Conservation (phyloP, 192 early-diverging fungal species). For the Coemansia sp. region DNA sequence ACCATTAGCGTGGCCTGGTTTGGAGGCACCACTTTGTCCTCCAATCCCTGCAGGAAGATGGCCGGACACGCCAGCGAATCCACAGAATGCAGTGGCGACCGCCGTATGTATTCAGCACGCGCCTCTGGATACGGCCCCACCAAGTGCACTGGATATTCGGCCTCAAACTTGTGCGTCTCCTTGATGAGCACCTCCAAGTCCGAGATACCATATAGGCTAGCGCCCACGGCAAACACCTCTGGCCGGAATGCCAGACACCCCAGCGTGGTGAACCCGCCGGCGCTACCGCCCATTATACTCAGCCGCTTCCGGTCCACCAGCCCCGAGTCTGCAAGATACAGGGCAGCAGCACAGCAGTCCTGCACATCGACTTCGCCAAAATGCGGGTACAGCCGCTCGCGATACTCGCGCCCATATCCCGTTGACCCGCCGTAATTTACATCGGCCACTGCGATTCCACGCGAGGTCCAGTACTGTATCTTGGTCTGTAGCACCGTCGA, state of each 20-base stretch:
- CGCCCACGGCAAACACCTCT: conserved; percentile 71
- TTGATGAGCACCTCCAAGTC: conserved; percentile 64
- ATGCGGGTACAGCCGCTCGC: conserved; percentile 66
- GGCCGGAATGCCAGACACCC: conserved; percentile 65
- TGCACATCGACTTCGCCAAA: conserved; percentile 78
- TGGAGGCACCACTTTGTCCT: conserved; percentile 76
- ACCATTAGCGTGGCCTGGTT: conserved; percentile 76
- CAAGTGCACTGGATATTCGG: conserved; percentile 57
- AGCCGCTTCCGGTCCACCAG: conserved; percentile 61
- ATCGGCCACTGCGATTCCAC: conserved; percentile 70
- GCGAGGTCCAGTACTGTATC: conserved; percentile 75
- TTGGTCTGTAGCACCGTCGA: conserved; percentile 41
- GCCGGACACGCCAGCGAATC: conserved; percentile 62
- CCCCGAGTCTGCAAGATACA: conserved; percentile 56
- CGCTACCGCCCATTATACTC: conserved; percentile 65
- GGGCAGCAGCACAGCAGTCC: conserved; percentile 71
- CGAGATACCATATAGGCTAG: conserved; percentile 69
- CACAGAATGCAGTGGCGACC: conserved; percentile 64
- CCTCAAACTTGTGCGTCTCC: conserved; percentile 80
- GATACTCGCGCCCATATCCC: conserved; percentile 71
- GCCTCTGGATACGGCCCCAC: conserved; percentile 63
- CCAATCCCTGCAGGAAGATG: conserved; percentile 71
- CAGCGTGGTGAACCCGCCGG: conserved; percentile 69
- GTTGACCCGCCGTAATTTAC: conserved; percentile 81
- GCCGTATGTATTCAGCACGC: conserved; percentile 54